These are phyloP conservation scores for Boletus sensibilis DNA, from an alignment of 768 basidiomycete species.

Conservation along the genomic window DNA sequence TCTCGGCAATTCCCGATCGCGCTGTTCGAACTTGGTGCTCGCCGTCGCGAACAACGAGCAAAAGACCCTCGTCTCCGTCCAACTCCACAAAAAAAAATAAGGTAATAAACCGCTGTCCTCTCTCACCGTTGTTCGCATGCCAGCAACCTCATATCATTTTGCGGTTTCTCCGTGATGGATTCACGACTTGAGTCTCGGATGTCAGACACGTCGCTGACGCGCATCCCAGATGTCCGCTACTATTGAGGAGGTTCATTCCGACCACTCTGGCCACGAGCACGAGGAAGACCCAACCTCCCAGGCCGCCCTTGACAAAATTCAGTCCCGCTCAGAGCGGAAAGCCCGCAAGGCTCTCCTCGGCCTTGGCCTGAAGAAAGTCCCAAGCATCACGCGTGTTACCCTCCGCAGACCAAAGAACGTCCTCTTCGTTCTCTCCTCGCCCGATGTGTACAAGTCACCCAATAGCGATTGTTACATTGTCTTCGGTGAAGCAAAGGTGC, in stretches of 20 bases:
- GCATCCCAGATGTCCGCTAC: slow-evolving; percentile 59
- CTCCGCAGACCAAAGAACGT: slow-evolving; percentile 95
- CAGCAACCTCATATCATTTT: neutral
- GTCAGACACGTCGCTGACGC: slow-evolving; percentile 28
- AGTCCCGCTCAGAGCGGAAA: slow-evolving; percentile 92
- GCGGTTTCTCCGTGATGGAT: slow-evolving; percentile 29
- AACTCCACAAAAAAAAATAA: slow-evolving; percentile 16
- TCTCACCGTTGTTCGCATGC: neutral
- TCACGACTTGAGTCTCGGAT: slow-evolving; percentile 27
- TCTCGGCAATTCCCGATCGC: slow-evolving; percentile 30
- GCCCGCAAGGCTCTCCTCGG: slow-evolving; percentile 90
- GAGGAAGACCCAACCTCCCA: slow-evolving; percentile 85
- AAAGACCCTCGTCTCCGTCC: slow-evolving; percentile 16
- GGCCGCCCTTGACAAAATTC: slow-evolving; percentile 87
- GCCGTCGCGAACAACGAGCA: slow-evolving; percentile 37
- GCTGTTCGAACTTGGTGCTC: slow-evolving; percentile 23
- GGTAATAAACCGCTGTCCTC: slow-evolving; percentile 19
- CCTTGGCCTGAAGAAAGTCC: slow-evolving; percentile 90
- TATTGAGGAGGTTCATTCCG: slow-evolving; percentile 81
- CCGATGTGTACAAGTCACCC: slow-evolving; percentile 97
- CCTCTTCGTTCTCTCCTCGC: slow-evolving; percentile 87
- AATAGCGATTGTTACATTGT: slow-evolving; percentile 99
- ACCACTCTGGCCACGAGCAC: slow-evolving; percentile 72
- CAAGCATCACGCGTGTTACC: slow-evolving; percentile 92
- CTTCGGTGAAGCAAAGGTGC: slow-evolving; percentile 94